These are phyloP conservation scores for Saprolegnia parasitica DNA, from an alignment of 352 stramenopile species.

Conservation along the genomic window DNA sequence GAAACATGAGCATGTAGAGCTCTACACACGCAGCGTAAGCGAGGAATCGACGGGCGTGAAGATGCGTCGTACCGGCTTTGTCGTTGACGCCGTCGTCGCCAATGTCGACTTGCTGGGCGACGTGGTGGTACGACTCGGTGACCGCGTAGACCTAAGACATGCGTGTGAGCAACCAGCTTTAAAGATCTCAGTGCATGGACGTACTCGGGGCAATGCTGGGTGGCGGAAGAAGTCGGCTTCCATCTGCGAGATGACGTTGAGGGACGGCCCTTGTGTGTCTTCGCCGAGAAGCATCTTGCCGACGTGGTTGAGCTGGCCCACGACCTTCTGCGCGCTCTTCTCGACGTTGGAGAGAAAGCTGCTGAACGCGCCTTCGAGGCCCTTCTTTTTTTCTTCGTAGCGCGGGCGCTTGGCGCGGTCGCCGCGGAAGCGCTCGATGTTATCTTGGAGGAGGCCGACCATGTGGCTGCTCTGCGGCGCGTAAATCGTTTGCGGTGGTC, in stretches of 20 bases:
- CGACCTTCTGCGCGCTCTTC: slow-evolving; percentile 17
- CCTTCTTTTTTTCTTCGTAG: not conserved
- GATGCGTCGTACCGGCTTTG: not conserved
- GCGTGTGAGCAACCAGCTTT: not conserved
- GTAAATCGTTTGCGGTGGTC: slow-evolving; percentile 14
- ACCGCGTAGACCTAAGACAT: slow-evolving; percentile 15
- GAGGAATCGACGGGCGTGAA: not conserved
- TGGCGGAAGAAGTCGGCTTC: slow-evolving; percentile 23
- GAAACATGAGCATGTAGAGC: slow-evolving; percentile 11
- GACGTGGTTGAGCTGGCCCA: slow-evolving; percentile 15
- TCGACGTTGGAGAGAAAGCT: slow-evolving; percentile 21
- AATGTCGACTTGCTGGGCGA: not conserved
- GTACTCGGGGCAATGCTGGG: not conserved
- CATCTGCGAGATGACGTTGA: slow-evolving; percentile 20
- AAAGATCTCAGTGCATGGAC: not conserved
- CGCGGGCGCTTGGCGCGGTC: not conserved
- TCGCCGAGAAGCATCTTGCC: slow-evolving; percentile 19
- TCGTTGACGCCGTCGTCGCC: slow-evolving; percentile 8
- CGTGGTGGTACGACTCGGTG: slow-evolving; percentile 11
- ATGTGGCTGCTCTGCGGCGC: slow-evolving; percentile 12
- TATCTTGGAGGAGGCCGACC: slow-evolving; percentile 2
- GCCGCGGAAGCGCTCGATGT: slow-evolving; percentile 9
- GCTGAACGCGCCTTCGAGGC: slow-evolving; percentile 13
- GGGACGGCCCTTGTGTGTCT: not conserved
- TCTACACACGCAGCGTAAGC: not conserved